A percentile compares a stretch with the other conserved stretches of the same genome.
These are phyloP conservation scores for Penicillium waksmanii DNA, from an alignment of 495 filamentous ascomycete genomes.

Conservation along the genomic window DNA sequence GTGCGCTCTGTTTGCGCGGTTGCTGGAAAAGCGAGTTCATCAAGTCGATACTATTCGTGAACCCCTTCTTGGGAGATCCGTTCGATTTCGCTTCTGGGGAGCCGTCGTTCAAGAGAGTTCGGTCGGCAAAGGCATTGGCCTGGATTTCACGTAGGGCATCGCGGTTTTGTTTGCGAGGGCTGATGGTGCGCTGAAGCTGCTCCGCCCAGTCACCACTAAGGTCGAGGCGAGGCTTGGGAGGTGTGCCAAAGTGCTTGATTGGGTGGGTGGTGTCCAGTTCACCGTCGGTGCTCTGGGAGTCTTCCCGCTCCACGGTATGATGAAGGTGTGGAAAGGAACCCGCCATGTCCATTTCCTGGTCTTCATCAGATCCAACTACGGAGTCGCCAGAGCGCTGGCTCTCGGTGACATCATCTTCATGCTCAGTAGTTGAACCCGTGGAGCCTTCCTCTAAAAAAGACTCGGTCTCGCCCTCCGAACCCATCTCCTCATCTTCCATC, in stretches of 20 bases:
- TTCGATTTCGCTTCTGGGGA: slow-evolving; percentile 37
- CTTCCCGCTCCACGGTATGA: slow-evolving; percentile 67
- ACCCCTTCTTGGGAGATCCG: slow-evolving; percentile 55
- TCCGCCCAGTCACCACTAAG: slow-evolving; percentile 79
- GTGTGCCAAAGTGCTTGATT: slow-evolving; percentile 55
- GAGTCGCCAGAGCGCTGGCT: slow-evolving; percentile 62
- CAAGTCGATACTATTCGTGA: slow-evolving; percentile 81
- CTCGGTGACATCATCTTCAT: slow-evolving; percentile 63
- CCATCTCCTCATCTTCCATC: slow-evolving; percentile 52
- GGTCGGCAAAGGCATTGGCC: slow-evolving; percentile 53
- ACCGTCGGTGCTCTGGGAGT: slow-evolving; percentile 45
- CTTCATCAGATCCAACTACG: slow-evolving; percentile 71
- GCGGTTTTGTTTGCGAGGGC: slow-evolving; percentile 85
- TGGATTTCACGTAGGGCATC: slow-evolving; percentile 63
- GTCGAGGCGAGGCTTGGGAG: slow-evolving; percentile 61
- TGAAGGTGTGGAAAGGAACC: slow-evolving; percentile 69
- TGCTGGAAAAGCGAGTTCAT: slow-evolving; percentile 87
- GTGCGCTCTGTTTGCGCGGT: slow-evolving; percentile 39
- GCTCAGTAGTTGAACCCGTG: slow-evolving; percentile 75
- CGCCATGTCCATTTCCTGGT: slow-evolving; percentile 76
- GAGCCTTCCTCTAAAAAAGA: slow-evolving; percentile 92
- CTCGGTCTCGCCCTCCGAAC: slow-evolving; percentile 50
- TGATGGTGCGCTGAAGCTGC: slow-evolving; percentile 88
- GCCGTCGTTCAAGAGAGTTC: slow-evolving; percentile 34
- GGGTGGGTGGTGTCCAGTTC: slow-evolving; percentile 50